Conservation (phyloP, 225 moss, liverwort and hornwort species). For the Pleurozium schreberi region DNA sequence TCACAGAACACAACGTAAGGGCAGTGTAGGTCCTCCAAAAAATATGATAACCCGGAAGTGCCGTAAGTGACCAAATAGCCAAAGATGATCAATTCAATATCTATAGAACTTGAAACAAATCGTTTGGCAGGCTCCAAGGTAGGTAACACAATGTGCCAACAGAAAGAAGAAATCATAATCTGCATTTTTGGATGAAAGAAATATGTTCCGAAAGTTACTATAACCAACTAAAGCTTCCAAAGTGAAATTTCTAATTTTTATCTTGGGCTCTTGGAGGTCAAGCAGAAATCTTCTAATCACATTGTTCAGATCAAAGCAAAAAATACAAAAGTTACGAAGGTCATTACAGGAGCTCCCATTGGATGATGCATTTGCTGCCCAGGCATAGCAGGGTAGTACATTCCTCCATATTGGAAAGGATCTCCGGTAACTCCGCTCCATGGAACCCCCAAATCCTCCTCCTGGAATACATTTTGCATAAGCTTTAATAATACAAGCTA, state of each 20-base stretch:
- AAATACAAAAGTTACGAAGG: not conserved
- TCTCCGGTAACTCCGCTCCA: conserved; percentile 71
- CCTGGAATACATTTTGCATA: conserved; percentile 21
- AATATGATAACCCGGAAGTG: not conserved
- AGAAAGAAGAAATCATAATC: not conserved
- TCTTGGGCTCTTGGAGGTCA: not conserved
- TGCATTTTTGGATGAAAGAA: not conserved
- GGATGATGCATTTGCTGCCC: conserved; percentile 67
- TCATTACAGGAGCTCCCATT: conserved; percentile 54
- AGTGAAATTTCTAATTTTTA: not conserved
- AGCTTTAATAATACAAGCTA: not conserved
- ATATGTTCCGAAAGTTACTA: not conserved
- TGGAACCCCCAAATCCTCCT: conserved; percentile 73
- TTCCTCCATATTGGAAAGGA: conserved; percentile 56
- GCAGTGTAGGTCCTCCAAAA: not conserved
- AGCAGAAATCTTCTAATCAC: not conserved
- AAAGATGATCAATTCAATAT: not conserved
- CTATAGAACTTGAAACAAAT: not conserved
- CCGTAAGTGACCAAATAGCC: not conserved
- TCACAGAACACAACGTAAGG: not conserved
- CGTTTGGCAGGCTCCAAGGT: not conserved
- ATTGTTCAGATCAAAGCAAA: not conserved
- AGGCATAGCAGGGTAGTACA: conserved; percentile 62
- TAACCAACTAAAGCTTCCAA: not conserved
- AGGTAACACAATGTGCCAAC: not conserved